phyloP scores from a whole-genome alignment of 2,329 filamentous ascomycete species.

The Aspergillus tubingensis region DNA sequence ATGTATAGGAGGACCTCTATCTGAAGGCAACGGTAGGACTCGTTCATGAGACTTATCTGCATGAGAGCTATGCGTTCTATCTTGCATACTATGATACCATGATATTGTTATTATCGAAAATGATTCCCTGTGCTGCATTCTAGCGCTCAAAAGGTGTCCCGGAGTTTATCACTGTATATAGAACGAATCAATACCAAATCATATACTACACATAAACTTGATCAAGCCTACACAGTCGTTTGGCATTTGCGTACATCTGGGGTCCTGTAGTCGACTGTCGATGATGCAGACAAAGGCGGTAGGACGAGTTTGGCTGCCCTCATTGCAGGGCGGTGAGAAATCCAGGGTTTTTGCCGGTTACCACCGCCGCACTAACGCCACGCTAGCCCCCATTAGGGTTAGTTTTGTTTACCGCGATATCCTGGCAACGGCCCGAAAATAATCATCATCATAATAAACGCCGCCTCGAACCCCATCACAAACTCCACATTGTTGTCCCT shows the following conservation, averaged over 20 bases:
- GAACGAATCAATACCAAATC: background rate
- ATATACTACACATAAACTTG: too few relatives aligned
- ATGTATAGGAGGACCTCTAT: background rate
- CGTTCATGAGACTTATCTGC: background rate
- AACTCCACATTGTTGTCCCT: background rate
- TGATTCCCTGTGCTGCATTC: background rate
- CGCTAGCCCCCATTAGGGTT: slow-evolving; percentile 23
- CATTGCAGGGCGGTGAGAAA: slow-evolving; percentile 17
- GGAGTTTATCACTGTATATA: background rate
- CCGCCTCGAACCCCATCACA: slow-evolving; percentile 8
- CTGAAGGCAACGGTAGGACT: background rate
- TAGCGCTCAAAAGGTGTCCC: slow-evolving; percentile 11
- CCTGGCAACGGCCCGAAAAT: slow-evolving; percentile 28
- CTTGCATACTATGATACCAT: background rate
- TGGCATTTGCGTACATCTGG: too few relatives aligned
- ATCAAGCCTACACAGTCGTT: too few relatives aligned
- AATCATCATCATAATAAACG: slow-evolving; percentile 27
- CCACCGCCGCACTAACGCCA: slow-evolving; percentile 10
- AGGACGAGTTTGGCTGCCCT: background rate
- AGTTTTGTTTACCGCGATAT: slow-evolving; percentile 35
- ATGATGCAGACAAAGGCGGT: background rate
- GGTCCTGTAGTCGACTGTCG: too few relatives aligned
- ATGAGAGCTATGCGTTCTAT: background rate
- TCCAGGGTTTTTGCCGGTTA: slow-evolving; percentile 6
- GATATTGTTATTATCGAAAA: background rate